Evolutionary conservation across 139 green algal genomes (phyloP), one percentile per base, ranked within the genome.

Genomic region (Eudorina sp.): DNA sequence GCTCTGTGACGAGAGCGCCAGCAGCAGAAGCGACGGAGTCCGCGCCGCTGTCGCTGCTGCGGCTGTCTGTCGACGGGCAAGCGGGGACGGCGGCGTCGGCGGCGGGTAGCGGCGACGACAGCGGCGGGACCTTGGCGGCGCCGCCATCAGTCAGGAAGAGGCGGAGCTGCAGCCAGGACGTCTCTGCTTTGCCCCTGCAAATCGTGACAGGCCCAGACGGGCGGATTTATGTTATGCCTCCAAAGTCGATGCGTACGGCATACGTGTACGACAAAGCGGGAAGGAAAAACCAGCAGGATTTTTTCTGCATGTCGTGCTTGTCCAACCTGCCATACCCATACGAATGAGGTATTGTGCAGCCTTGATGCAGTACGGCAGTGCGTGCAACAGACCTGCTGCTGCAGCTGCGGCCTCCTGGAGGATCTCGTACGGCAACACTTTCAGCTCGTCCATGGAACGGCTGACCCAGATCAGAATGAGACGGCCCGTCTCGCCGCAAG

Each of bases 391-490:
- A n/a, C n/a, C n/a, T n/a, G n/a, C n/a, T n/a, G n/a, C 48, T 55
- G 48, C 48, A 85, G 38, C 53, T 58, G 38, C 3, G 38, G 78
- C 78, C 78, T 85, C 78, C 6, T 53, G 18, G 13, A 78, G 21
- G 18, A 87, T n/a, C 6, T 78, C 81, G 9, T 38, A 4, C 31
- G 64, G 64, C 43, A 87, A 45, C 1, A 31, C 34, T 29, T 3
- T 40, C n/a, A 87, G 64, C 45, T 87, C 81, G 19, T 78, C 81
- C 25, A 34, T 38, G 62, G 40, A 68, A 51, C 81, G 81, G 43
- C 64, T 78, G 45, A 87, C 64, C 64, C 62, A 87, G 40, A 87
- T 38, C 2, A 87, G 16, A 0, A 19, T 53, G 9, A 48, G 62
- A 0, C 62, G 64, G 81, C 81, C 18, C 3, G 8, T 11, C 38